These are phyloP conservation scores for Pseudopediastrum boryanum DNA, from an alignment of 139 green algal genomes.

Conservation along the genomic window DNA sequence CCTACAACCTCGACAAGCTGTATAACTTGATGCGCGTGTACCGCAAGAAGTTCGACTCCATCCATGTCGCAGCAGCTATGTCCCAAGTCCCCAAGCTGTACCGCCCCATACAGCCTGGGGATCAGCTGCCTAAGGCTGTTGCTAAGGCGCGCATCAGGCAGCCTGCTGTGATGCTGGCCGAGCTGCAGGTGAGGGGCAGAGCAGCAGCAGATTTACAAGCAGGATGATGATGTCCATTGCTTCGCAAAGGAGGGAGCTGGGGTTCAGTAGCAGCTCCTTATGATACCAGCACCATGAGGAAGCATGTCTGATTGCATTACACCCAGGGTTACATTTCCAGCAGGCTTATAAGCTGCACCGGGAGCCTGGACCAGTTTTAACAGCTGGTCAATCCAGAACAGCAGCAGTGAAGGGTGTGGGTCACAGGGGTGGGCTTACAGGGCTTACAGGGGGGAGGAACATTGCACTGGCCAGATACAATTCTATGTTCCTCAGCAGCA, in stretches of 20 bases:
- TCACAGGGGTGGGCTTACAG: no score
- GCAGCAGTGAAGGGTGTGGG: no score
- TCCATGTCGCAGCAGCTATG: slow-evolving; percentile 38
- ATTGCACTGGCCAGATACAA: no score
- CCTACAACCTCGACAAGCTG: neutral
- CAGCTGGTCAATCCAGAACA: neutral
- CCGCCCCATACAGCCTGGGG: neutral
- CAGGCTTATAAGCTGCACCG: neutral
- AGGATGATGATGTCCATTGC: neutral
- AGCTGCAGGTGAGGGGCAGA: slow-evolving; percentile 32
- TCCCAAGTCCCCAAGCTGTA: slow-evolving; percentile 25
- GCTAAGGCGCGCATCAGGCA: neutral
- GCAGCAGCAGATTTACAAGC: neutral
- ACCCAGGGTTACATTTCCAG: neutral
- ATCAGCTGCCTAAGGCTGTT: neutral
- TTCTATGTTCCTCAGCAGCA: no score
- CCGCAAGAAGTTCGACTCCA: slow-evolving; percentile 31
- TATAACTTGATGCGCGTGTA: slow-evolving; percentile 6
- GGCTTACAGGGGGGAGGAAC: no score
- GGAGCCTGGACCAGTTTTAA: neutral
- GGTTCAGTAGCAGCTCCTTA: neutral
- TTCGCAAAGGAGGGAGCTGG: neutral
- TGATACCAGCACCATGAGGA: neutral
- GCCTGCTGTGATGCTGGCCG: slow-evolving; percentile 7
- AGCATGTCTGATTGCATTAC: neutral